Base-by-base conservation (phyloP, 164 flowering plant species). In the Piper longum region DNA sequence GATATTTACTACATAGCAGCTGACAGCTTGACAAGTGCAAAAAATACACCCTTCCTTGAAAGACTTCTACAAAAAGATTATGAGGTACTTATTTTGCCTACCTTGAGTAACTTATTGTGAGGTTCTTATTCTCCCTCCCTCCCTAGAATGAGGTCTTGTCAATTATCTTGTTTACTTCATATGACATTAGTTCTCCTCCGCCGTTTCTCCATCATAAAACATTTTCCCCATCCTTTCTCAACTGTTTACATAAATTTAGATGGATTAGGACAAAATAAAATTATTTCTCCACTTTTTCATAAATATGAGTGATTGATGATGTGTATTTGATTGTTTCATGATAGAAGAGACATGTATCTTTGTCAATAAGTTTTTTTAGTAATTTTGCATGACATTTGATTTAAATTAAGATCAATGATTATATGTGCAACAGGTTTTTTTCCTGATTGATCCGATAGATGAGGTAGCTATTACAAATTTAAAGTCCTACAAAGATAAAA, bases 381-480 rank as follows among this genome's bases (percentile, higher is more conserved):
- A 26, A 26, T 26, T 26, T 26, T 26, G 36, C 36, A 26, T 26
- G 36, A 26, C 36, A 26, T 26, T 26, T 26, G 36, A 26, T 26
- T 26, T 26, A 26, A 26, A 26, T 26, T 26, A 26, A 26, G 36
- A 26, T 26, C 36, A 26, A 26, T 26, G 36, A 26, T 26, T 48
- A 9, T 48, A 9, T 5, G 9, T 48, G 52, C 52, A 68, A 54
- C 68, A 93, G 99, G 99, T 90, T 54, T 77, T 93, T 19, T 85
- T 75, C 75, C 73, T 93, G 62, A 87, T 93, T 68, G 99, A 93
- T 72, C 96, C 97, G 19, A 93, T 90, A 68, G 99, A 93, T 69
- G 97, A 93, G 75, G 77, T 90, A 77, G 91, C 99, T 12, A 63
- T 90, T 74, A 87, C 84, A 72, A 88, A 80, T 70, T 75, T 93